Conservation (phyloP, 2,329 filamentous ascomycete genomes). For the Pseudopyrenochaeta lycopersici region DNA sequence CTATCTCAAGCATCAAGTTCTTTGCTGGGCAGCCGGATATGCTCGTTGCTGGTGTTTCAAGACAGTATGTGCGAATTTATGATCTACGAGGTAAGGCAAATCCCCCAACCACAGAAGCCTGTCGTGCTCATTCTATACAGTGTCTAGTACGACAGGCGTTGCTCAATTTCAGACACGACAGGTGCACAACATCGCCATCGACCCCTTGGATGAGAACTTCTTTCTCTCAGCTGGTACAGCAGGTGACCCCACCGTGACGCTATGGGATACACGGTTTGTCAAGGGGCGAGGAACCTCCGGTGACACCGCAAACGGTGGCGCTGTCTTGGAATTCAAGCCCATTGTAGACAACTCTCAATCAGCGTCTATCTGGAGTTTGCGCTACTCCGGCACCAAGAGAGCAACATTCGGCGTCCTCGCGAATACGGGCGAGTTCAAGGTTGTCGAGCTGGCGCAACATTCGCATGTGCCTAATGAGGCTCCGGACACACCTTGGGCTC, state of each 20-base stretch:
- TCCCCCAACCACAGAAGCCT: slow-evolving; percentile 26
- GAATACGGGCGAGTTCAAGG: slow-evolving; percentile 67
- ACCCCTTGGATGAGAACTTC: slow-evolving; percentile 82
- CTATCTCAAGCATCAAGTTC: slow-evolving; percentile 85
- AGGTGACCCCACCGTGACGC: slow-evolving; percentile 76
- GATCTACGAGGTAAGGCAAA: slow-evolving; percentile 73
- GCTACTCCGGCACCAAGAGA: slow-evolving; percentile 67
- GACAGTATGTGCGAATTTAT: slow-evolving; percentile 77
- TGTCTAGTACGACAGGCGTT: slow-evolving; percentile 54
- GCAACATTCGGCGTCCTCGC: slow-evolving; percentile 67
- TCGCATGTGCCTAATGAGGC: slow-evolving; percentile 43
- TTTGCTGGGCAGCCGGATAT: slow-evolving; percentile 80
- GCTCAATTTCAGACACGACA: slow-evolving; percentile 64
- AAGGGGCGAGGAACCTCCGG: slow-evolving; percentile 35
- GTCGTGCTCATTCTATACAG: slow-evolving; percentile 32
- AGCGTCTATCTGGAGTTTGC: slow-evolving; percentile 68
- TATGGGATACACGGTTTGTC: slow-evolving; percentile 76
- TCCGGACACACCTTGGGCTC: slow-evolving; percentile 30
- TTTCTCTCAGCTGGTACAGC: slow-evolving; percentile 79
- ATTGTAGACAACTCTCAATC: slow-evolving; percentile 60
- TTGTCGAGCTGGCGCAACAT: slow-evolving; percentile 64
- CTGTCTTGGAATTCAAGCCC: slow-evolving; percentile 67
- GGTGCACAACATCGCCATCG: slow-evolving; percentile 76
- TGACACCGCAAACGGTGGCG: slow-evolving; percentile 64
- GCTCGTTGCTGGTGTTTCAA: slow-evolving; percentile 77